Percentiles rank a stretch among this genome's conserved stretches.
Evolutionary conservation across 345 rosid species (phyloP).

Genomic region (Eucalyptus cloeziana): DNA sequence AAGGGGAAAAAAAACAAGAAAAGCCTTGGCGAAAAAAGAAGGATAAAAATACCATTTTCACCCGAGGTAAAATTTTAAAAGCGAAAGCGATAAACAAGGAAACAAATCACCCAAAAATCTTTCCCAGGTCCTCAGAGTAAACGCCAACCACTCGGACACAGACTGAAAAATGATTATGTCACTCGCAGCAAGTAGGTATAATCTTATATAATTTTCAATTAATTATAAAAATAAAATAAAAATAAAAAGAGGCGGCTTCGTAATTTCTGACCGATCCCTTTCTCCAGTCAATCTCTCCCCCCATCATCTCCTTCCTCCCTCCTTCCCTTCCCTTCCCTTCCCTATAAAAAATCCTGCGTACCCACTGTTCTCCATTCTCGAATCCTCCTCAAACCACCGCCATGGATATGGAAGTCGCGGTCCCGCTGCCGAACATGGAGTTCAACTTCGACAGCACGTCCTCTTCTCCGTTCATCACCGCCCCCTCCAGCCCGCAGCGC

Average conservation of each 20-base stretch:
- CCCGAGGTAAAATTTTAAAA: not conserved
- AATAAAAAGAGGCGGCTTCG: not conserved
- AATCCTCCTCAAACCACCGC: not conserved
- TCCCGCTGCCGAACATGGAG: conserved; percentile 22
- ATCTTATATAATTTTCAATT: not conserved
- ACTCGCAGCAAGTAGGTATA: not conserved
- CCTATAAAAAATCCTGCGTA: not conserved
- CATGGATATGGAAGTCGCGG: conserved; percentile 43
- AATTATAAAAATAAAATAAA: not conserved
- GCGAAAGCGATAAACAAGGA: not conserved
- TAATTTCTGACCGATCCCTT: not conserved
- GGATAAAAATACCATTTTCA: not conserved
- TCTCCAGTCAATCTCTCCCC: not conserved
- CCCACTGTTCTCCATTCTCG: not conserved
- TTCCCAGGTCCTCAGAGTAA: not conserved
- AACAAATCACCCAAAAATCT: not conserved
- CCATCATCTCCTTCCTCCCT: not conserved
- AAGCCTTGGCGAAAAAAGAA: not conserved
- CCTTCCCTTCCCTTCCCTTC: not conserved
- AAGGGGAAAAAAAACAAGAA: not conserved
- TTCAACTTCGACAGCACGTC: conserved; percentile 73
- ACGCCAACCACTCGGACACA: not conserved
- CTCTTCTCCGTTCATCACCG: conserved; percentile 93
- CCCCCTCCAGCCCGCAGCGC: conserved; percentile 86
- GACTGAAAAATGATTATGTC: conserved; percentile 3